Evolutionary conservation across 441 rosid species (phyloP).

Genomic region (Codiaeum variegatum): DNA sequence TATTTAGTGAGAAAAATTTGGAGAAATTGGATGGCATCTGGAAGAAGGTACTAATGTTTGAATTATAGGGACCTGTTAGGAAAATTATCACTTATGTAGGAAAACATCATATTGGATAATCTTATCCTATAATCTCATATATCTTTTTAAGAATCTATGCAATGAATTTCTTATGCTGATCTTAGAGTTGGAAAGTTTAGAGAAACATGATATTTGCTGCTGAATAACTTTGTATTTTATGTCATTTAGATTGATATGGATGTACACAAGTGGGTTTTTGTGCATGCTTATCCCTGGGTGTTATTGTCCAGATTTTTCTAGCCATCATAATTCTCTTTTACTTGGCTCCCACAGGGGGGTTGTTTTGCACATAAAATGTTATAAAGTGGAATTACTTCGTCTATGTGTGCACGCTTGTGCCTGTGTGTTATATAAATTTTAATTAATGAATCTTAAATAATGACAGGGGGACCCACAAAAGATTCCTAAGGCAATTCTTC

Average conservation of each 20-base stretch:
- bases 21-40: slow-evolving; percentile 82
- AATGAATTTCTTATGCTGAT: slow-evolving; percentile 8
- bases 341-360: slow-evolving; percentile 11
- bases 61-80: slow-evolving; percentile 17
- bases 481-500: slow-evolving; percentile 85
- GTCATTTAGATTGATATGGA: slow-evolving; percentile 4
- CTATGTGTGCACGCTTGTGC: neutral
- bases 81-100: slow-evolving; percentile 6
- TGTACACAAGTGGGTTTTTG: neutral
- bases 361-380: neutral
- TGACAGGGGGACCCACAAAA: slow-evolving; percentile 74
- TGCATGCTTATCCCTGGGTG: slow-evolving; percentile 4
- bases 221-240: neutral
- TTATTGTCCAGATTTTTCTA: neutral
- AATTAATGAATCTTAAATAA: slow-evolving; percentile 17
- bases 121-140: neutral
- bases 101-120: neutral
- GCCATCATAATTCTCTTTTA: neutral
- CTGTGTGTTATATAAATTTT: neutral
- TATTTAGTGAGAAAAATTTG: slow-evolving; percentile 54
- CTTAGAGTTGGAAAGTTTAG: neutral
- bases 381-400: neutral
- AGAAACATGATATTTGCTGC: slow-evolving; percentile 8
- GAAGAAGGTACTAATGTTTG: slow-evolving; percentile 66
- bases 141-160: neutral